Evolutionary conservation across 148 eudicot species (phyloP), one percentile per base, ranked within the genome.

Genomic region (Arctostaphylos glauca): DNA sequence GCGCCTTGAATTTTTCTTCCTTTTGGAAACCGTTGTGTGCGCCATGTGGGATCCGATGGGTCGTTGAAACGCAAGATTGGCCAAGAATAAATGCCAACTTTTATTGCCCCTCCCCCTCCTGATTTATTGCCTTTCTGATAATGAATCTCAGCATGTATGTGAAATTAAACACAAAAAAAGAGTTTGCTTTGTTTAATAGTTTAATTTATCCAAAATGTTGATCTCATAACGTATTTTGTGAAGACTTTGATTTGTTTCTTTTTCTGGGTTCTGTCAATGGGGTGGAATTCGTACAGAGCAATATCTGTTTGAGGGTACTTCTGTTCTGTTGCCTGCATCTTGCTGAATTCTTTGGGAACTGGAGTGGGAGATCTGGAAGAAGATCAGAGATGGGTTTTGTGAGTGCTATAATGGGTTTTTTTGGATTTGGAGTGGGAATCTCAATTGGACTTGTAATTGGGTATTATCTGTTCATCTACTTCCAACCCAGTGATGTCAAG

Each of bases 351-450:
- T 64, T 66, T 81, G 81, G 55, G n/a, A 5, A 18, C 58, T 47
- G 52, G 71, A 62, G 13, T 58, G 47, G 47, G 76, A 80, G 77
- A 81, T 81, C 76, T 64, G 76, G 64, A 75, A 84, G 75, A 74
- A 81, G 86, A 79, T 84, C 68, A 58, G 67, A 81, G 74, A 95
- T 95, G 98, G 98, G 98, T 81, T 72, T 95, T 43, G 48, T 95
- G 71, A 93, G 95, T 86, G 85, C 93, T 13, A 59, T 94, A 60
- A 10, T 91, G 89, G 93, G 98, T 67, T 74, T 86, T 55, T 85
- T 88, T 56, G 98, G 98, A 88, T 95, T 95, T 91, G 98, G 98
- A 85, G 72, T 94, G 31, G 98, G 98, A 80, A 87, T 89, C 49
- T 68, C 84, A 44, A 31, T 94, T 84, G 98, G 98, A 46, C 88